Evolutionary conservation across 2,329 filamentous ascomycete genomes (phyloP).

Genomic region (Phialophora macrospora): DNA sequence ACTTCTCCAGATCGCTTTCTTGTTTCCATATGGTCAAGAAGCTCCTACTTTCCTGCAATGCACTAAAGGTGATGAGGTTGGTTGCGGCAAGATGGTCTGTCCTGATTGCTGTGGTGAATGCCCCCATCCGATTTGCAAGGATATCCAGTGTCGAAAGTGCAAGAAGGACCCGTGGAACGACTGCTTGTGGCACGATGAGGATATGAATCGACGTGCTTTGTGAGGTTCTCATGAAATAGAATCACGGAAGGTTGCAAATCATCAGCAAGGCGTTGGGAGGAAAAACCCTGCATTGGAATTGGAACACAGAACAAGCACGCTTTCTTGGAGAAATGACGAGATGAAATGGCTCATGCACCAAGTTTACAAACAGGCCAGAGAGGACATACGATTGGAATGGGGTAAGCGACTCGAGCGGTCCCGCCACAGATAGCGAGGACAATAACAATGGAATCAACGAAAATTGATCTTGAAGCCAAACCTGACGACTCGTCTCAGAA

Average conservation of each 20-base stretch:
- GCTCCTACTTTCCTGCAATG: conserved; percentile 45
- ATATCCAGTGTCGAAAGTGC: conserved; percentile 46
- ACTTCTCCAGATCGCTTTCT: conserved; percentile 38
- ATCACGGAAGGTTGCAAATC: not conserved
- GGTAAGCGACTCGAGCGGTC: not conserved
- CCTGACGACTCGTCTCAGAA: not conserved
- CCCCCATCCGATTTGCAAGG: conserved; percentile 42
- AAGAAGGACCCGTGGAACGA: conserved; percentile 43
- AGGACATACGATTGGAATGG: not conserved
- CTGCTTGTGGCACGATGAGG: conserved; percentile 45
- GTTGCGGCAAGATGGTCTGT: conserved; percentile 44
- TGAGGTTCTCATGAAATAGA: conserved; percentile 2
- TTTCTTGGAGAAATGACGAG: conserved; percentile 14
- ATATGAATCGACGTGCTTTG: conserved; percentile 24
- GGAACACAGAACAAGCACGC: conserved; percentile 3
- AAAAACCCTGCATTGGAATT: not conserved
- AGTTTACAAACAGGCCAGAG: not conserved
- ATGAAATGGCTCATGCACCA: not conserved
- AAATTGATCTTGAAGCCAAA: not conserved
- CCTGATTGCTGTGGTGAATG: conserved; percentile 46
- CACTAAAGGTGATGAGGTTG: conserved; percentile 37
- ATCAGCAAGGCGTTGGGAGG: conserved; percentile 1
- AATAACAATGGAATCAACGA: not conserved
- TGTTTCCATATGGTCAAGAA: conserved; percentile 41
- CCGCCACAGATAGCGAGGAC: not conserved